Evolutionary conservation across 352 stramenopile genomes (phyloP).

Genomic region (Phytophthora podocarpi): DNA sequence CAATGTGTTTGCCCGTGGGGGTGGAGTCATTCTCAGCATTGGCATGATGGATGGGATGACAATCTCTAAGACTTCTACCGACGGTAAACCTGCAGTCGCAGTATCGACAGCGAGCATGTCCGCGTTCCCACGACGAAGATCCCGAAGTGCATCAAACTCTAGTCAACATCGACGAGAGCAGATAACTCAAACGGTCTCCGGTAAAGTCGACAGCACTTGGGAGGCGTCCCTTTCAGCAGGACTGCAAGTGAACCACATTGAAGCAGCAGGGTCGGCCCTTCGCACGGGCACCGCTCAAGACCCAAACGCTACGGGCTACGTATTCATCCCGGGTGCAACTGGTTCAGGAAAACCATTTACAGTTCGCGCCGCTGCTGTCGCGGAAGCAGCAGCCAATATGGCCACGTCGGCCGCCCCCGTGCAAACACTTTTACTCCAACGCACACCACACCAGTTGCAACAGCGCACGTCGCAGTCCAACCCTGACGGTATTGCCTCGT

Average conservation of each 20-base stretch:
- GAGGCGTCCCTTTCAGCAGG: constrained; percentile 5
- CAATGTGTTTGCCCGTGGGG: constrained; percentile 8
- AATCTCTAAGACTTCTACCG: constrained; percentile 17
- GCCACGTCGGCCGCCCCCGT: constrained; percentile 3
- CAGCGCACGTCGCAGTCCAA: constrained; percentile 7
- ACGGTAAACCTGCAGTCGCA: constrained; percentile 9
- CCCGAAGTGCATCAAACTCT: constrained; percentile 21
- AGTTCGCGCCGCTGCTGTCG: constrained; percentile 30
- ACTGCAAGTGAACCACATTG: constrained; percentile 24
- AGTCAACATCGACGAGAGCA: constrained; percentile 29
- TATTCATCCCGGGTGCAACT: constrained; percentile 11
- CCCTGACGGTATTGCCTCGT: constrained; percentile 1
- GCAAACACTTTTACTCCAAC: constrained; percentile 15
- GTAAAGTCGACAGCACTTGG: constrained; percentile 18
- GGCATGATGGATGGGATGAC: constrained; percentile 25
- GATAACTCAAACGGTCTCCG: constrained; percentile 2
- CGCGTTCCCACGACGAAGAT: constrained; percentile 29
- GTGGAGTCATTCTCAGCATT: constrained; percentile 36
- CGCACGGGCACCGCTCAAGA: constrained; percentile 18
- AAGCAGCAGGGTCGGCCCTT: constrained; percentile 14
- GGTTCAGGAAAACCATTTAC: constrained; percentile 23
- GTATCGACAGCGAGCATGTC: constrained; percentile 7
- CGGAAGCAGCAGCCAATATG: constrained; percentile 29
- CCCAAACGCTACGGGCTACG: constrained; percentile 9
- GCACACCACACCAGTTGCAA: constrained; percentile 9